A percentile compares a stretch with the other conserved stretches of the same genome.
These are phyloP conservation scores for Pseudocercospora fuligena DNA, from an alignment of 2,329 filamentous ascomycete genomes.

Conservation along the genomic window DNA sequence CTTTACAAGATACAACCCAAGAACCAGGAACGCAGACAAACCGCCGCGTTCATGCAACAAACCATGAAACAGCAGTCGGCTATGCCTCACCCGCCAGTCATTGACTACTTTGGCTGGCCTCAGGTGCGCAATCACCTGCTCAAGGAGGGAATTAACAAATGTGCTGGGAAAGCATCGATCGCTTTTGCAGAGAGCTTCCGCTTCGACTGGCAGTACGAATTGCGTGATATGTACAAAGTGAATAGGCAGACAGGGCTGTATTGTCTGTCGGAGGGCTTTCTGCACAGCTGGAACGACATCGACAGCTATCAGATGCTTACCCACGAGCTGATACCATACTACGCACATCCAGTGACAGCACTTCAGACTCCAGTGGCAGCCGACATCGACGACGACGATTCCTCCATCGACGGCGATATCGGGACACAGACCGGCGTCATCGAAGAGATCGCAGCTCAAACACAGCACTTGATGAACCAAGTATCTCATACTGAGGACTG, in stretches of 20 bases:
- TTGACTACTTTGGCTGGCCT: slow-evolving; percentile 33
- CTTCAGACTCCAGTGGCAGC: slow-evolving; percentile 14
- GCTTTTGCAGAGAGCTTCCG: slow-evolving; percentile 29
- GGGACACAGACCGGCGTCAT: neutral
- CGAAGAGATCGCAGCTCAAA: slow-evolving; percentile 6
- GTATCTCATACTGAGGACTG: slow-evolving; percentile 21
- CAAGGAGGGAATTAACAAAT: slow-evolving; percentile 21
- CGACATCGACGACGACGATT: slow-evolving; percentile 13
- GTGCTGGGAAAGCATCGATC: slow-evolving; percentile 23
- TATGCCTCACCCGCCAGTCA: slow-evolving; percentile 17
- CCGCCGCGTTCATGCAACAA: slow-evolving; percentile 23
- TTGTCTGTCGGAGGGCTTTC: slow-evolving; percentile 26
- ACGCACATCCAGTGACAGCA: slow-evolving; percentile 23
- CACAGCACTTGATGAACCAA: slow-evolving; percentile 5
- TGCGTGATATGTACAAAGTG: slow-evolving; percentile 28
- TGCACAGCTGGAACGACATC: slow-evolving; percentile 24
- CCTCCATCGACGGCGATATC: slow-evolving; percentile 18
- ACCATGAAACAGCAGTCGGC: slow-evolving; percentile 21
- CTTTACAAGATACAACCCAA: slow-evolving; percentile 31
- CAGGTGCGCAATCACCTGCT: slow-evolving; percentile 28
- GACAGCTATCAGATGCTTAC: slow-evolving; percentile 22
- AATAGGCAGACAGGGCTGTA: slow-evolving; percentile 27
- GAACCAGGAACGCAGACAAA: slow-evolving; percentile 24
- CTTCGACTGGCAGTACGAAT: slow-evolving; percentile 29
- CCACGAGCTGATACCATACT: slow-evolving; percentile 27